These are phyloP conservation scores for Candida broadrunensis DNA, from an alignment of 805 yeast genomes.

Conservation along the genomic window DNA sequence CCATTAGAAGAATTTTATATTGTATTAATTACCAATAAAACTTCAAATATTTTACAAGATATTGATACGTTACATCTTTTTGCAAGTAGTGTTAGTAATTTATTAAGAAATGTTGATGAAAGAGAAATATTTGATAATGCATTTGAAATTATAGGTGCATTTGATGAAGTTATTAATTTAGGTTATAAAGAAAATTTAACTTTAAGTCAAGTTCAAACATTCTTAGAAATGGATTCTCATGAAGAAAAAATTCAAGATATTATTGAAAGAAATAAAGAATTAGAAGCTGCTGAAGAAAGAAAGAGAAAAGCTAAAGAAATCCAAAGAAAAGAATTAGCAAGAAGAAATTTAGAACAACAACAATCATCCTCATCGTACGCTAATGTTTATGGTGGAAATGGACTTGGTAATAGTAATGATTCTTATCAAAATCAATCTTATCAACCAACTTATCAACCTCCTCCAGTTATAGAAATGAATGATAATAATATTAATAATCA, in stretches of 20 bases:
- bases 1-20: slow-evolving; percentile 93
- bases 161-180: slow-evolving; percentile 87
- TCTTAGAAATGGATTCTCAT: slow-evolving; percentile 95
- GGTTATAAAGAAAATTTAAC: slow-evolving; percentile 90
- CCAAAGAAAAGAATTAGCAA: slow-evolving; percentile 73
- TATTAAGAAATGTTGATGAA: slow-evolving; percentile 73
- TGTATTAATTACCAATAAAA: slow-evolving; percentile 85
- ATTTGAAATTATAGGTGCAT: slow-evolving; percentile 85
- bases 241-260: slow-evolving; percentile 98
- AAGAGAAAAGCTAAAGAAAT: slow-evolving; percentile 91
- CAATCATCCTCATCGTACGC: slow-evolving; percentile 26
- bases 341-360: slow-evolving; percentile 52
- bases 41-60: slow-evolving; percentile 90
- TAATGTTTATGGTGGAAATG: slow-evolving; percentile 2
- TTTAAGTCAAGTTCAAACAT: slow-evolving; percentile 77
- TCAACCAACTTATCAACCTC: slow-evolving; percentile 27
- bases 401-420: slow-evolving; percentile 9
- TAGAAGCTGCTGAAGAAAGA: slow-evolving; percentile 96
- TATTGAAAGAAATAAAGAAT: slow-evolving; percentile 93
- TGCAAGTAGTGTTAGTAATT: slow-evolving; percentile 73
- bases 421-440: slow-evolving; percentile 17
- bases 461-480: slow-evolving; percentile 18
- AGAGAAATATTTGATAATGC: slow-evolving; percentile 79
- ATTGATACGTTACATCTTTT: slow-evolving; percentile 87
- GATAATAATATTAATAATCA: neutral